Base-by-base conservation (phyloP, 1,139 yeast genomes). In the Candida dubliniensis region DNA sequence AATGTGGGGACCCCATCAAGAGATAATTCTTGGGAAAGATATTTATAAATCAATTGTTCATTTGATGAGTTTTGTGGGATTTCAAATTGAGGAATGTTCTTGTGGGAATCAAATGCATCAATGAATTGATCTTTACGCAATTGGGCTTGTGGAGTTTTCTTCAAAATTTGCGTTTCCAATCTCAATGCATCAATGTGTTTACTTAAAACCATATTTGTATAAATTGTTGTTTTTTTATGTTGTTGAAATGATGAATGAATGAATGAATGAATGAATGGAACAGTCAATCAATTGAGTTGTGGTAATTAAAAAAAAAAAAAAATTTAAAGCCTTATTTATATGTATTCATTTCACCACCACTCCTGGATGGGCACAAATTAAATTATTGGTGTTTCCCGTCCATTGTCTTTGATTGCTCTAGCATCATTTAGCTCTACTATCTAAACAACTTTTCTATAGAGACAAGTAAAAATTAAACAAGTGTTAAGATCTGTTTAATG, bases 1-100 rank as follows among this genome's bases (percentile, higher is more conserved):
- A 90, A 74, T 14, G 84, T 80, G 23, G 96, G 95, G 55, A 76
- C 81, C 24, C 97, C 97, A 60, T 90, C 97, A 49, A 90, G 73
- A 11, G 83, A 71, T 66, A 90, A 72, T 54, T 87, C 96, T 57
- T 86, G 87, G 50, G 76, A 80, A 50, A 90, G 73, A 58, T 86
- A 68, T 41, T 81, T 75, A 58, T 82, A 84, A 8, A 88, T 85
- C 50, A 74, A 66, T 7, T 68, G 66, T 4, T 77, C 67, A 8
- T 72, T 66, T 42, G 83, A 64, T 1, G 93, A 86, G 11, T 71
- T 55, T 29, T 71, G 61, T 1, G 91, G 91, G 41, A 89, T 70
- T 47, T 68, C 67, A 65, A 74, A 79, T 57, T 78, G 78, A 38
- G 81, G 79, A 9, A 61, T 66, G 44, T 49, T 59, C 57, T 48